Conservation (phyloP, 2,329 filamentous ascomycete genomes). For the Blastomyces silverae region DNA sequence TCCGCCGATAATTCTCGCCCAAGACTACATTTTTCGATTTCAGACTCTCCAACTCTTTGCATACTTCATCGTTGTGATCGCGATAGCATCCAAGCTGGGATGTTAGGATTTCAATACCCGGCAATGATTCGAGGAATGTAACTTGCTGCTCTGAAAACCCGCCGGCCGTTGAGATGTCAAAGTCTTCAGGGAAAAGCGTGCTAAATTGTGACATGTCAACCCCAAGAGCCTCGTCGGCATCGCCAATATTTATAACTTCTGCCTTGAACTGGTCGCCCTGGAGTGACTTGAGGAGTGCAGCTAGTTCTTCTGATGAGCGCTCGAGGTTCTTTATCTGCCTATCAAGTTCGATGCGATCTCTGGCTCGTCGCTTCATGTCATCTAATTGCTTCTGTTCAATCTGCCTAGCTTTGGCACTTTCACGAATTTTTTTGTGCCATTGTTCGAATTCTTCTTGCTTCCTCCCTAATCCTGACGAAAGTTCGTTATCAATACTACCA, state of each 20-base stretch:
- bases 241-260: conserved; percentile 42
- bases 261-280: conserved; percentile 41
- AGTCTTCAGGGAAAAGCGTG: conserved; percentile 33
- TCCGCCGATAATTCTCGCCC: conserved; percentile 78
- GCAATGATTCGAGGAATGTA: conserved; percentile 47
- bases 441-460: conserved; percentile 80
- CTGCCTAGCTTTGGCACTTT: conserved; percentile 69
- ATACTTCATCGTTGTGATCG: conserved; percentile 59
- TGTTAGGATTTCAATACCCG: conserved; percentile 55
- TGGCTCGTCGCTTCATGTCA: conserved; percentile 58
- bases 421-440: conserved; percentile 72
- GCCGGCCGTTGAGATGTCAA: conserved; percentile 34
- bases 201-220: conserved; percentile 34
- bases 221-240: conserved; percentile 42
- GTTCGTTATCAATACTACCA: conserved; percentile 67
- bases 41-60: conserved; percentile 61
- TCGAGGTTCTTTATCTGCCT: conserved; percentile 72
- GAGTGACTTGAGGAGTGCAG: conserved; percentile 47
- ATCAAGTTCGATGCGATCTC: conserved; percentile 57
- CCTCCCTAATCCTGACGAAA: conserved; percentile 70
- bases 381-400: conserved; percentile 70
- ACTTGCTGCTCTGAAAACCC: conserved; percentile 38
- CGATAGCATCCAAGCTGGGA: conserved; percentile 65
- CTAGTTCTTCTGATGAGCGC: conserved; percentile 64
- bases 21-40: conserved; percentile 75